A percentile compares a stretch with the other conserved stretches of the same genome.
Evolutionary conservation across 768 basidiomycete species (phyloP).

Genomic region (Sarcodon aspratus): DNA sequence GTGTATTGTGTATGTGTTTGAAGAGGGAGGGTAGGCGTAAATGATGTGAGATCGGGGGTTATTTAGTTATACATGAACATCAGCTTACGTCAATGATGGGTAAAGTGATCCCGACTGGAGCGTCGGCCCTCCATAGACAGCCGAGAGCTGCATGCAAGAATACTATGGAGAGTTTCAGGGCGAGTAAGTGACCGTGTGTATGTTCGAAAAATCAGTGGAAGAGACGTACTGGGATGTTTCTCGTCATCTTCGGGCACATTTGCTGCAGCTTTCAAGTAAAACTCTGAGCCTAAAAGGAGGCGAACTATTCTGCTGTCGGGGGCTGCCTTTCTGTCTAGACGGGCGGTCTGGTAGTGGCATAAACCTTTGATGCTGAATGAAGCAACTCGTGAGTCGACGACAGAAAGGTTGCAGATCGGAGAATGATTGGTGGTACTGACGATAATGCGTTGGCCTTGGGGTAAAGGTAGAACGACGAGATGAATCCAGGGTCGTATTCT

Average conservation of each 20-base stretch:
- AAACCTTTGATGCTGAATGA: constrained; percentile 1
- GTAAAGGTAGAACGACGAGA: constrained; percentile 6
- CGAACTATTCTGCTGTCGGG: neutral
- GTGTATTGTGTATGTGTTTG: no score
- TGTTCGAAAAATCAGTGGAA: constrained; percentile 1
- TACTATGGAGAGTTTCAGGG: constrained; percentile 1
- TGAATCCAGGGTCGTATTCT: neutral
- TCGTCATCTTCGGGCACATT: constrained; percentile 7
- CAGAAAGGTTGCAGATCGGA: neutral
- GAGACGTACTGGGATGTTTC: neutral
- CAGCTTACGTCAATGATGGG: neutral
- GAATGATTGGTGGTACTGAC: neutral
- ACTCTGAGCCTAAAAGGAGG: neutral
- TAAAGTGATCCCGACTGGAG: constrained; percentile 1
- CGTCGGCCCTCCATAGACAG: neutral
- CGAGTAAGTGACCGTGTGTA: neutral
- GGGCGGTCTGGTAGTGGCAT: constrained; percentile 6
- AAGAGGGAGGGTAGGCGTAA: no score
- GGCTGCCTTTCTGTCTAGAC: neutral
- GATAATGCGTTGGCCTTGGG: constrained; percentile 3
- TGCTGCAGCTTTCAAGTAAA: constrained; percentile 3
- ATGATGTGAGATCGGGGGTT: no score
- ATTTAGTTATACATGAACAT: no score
- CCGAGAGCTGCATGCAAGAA: constrained; percentile 5
- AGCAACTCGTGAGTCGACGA: neutral